Conservation (phyloP, 257 asterid species). For the Oldenlandia corymbosa region DNA sequence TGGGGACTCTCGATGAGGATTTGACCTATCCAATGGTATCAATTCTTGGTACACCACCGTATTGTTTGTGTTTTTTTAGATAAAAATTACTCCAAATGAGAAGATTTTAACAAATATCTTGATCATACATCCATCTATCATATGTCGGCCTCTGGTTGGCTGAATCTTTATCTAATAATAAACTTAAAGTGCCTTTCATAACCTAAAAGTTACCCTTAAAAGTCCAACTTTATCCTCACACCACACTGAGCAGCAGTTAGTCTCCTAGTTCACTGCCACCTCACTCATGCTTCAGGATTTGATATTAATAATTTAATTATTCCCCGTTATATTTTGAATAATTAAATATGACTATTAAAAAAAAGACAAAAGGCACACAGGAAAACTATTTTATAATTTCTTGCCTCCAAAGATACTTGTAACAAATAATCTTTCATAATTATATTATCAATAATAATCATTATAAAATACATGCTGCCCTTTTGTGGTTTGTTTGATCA, state of each 20-base stretch:
- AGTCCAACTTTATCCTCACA: constrained; percentile 8
- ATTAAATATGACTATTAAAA: background rate
- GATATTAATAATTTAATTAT: background rate
- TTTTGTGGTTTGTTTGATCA: no score
- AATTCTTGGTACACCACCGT: no score
- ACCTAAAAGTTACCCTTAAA: constrained; percentile 17
- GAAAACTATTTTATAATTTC: background rate
- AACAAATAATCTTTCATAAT: no score
- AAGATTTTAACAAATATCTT: no score
- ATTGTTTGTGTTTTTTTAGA: no score
- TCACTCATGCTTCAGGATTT: constrained; percentile 9
- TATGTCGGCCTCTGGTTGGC: constrained; percentile 5
- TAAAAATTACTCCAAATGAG: no score
- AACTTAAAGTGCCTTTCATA: constrained; percentile 7
- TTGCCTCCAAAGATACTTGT: background rate
- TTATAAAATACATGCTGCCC: background rate
- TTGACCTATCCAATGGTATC: no score
- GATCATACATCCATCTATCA: background rate
- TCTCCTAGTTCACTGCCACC: constrained; percentile 23
- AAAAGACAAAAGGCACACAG: background rate
- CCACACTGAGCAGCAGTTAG: background rate
- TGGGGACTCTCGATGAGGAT: no score
- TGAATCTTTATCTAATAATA: background rate
- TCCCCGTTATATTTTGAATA: background rate
- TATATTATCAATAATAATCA: no score